Base-by-base conservation (phyloP, 2,329 filamentous ascomycete genomes). In the Neocucurbitaria cava region DNA sequence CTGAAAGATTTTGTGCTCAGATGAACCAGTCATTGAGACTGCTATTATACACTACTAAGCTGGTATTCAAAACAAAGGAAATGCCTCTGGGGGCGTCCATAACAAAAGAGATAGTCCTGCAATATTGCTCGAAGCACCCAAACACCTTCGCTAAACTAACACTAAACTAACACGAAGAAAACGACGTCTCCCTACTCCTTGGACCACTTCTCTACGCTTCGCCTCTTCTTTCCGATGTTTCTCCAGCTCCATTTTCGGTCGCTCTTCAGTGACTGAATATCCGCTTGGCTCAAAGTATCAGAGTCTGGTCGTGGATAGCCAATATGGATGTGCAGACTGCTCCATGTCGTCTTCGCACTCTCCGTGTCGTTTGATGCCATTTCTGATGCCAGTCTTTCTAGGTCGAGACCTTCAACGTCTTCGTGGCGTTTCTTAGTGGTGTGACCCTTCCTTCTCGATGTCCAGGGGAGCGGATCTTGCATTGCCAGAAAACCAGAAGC, bases 281-380 rank as follows among this genome's bases (percentile, higher is more conserved):
- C 55, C 53, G 57, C 18, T 30, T 49, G 46, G 56, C 65, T 62
- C 54, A 74, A 52, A 0, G 71, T 73, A 47, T 72, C 70, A 18
- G 72, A 75, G 20, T 73, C 73, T 21, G 72, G 61, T 30, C 66
- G 57, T n/a, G 66, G 67, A 43, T 61, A 68, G 8, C 69, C 69
- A 11, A 46, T 26, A 31, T 56, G 63, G 49, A 41, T 56, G 35
- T 36, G 30, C 21, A 59, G 49, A 48, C 49, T 49, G 52, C 58
- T 58, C 24, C 58, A 65, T 0, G 30, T 26, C 17, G 59, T 56
- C 41, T 54, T 46, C 33, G 49, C 49, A 36, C 59, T 59, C 46
- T 54, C 57, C 36, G 52, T 45, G 15, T 58, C 54, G 33, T 44
- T 50, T n/a, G 54, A 59, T n/a, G 52, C 53, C 44, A 72, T 54